Base-by-base conservation (phyloP, 805 yeast species). In the Spathaspora sp. region DNA sequence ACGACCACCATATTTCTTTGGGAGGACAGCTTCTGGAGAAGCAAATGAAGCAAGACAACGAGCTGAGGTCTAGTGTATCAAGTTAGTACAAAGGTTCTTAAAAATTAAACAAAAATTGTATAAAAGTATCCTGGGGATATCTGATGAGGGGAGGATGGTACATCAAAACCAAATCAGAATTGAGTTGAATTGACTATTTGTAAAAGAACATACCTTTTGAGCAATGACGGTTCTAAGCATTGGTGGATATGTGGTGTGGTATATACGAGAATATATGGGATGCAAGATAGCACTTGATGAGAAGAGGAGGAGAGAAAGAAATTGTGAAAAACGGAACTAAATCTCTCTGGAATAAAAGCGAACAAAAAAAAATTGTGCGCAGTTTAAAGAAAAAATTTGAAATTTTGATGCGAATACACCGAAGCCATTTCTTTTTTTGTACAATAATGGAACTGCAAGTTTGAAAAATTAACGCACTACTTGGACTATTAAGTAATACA, bases 1-100 rank as follows among this genome's bases (percentile, higher is more conserved):
- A 69, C 86, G 86, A 56, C 97, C 97, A 61, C 98, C 98, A 76
- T 89, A 91, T 75, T 89, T 87, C 78, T 89, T 89, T 64, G 96
- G 96, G 64, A 88, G 77, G 57, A 80, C 80, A 54, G 80, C 64
- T 68, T 83, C 87, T 50, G 86, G 79, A 28, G 84, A 72, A 51
- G 83, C 80, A 52, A 78, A 69, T 48, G 89, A 79, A 53, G 90
- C 87, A 54, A 75, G 67, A 50, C 69, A 58, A 66, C 79, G 76
- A 51, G 66, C 47, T 43, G 70, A 56, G 52, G 63, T 56, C 73
- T 73, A 58, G 38, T 44, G 14, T 5, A 39, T 20, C 4, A 5
- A 46, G 69, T 66, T 67, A 69, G 74, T 67, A 64, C 18, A 3
- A n/a, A 40, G 9, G 14, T 3, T 10, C 8, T 8, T 10, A 31